A percentile compares a stretch with the other conserved stretches of the same genome.
phyloP scores from a whole-genome alignment of 768 basidiomycete genomes.

The Phylloporus rhodoxanthus region DNA sequence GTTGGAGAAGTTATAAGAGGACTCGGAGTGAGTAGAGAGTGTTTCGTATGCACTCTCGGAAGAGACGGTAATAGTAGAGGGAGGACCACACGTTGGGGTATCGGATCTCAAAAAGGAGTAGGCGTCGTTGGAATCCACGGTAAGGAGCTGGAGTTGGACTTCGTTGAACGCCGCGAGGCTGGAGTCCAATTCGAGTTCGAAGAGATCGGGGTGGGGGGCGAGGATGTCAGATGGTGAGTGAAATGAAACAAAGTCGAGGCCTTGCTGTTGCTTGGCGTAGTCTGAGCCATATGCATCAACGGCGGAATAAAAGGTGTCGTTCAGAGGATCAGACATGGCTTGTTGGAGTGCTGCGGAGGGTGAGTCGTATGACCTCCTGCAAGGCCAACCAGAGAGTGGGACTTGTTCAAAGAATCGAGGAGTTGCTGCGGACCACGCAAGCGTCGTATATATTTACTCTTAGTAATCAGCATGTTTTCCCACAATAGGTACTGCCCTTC shows the following conservation, averaged over 20 bases:
- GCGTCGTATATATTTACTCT: slow-evolving; percentile 31
- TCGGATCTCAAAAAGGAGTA: slow-evolving; percentile 61
- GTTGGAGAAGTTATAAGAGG: slow-evolving; percentile 59
- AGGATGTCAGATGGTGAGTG: slow-evolving; percentile 63
- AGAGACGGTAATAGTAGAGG: slow-evolving; percentile 73
- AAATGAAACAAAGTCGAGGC: slow-evolving; percentile 65
- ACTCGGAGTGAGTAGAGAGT: slow-evolving; percentile 61
- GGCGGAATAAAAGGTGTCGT: slow-evolving; percentile 30
- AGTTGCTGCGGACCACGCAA: slow-evolving; percentile 32
- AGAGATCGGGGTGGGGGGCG: slow-evolving; percentile 75
- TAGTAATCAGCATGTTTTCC: slow-evolving; percentile 29
- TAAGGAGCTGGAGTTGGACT: slow-evolving; percentile 53
- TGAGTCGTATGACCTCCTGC: slow-evolving; percentile 9
- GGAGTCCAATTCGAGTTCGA: slow-evolving; percentile 76
- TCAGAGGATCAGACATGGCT: slow-evolving; percentile 29
- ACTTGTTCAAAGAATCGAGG: not conserved
- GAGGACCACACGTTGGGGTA: slow-evolving; percentile 62
- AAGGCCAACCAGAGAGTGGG: not conserved
- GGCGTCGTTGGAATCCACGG: slow-evolving; percentile 59
- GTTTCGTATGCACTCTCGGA: slow-evolving; percentile 73
- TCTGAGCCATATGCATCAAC: slow-evolving; percentile 33
- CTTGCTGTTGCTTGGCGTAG: slow-evolving; percentile 37
- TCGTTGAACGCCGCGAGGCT: slow-evolving; percentile 64
- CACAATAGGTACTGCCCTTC: slow-evolving; percentile 27
- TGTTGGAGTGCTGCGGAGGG: slow-evolving; percentile 23